Evolutionary conservation across 116 monocot species (phyloP).

Genomic region (Papilionanthe hybrid): DNA sequence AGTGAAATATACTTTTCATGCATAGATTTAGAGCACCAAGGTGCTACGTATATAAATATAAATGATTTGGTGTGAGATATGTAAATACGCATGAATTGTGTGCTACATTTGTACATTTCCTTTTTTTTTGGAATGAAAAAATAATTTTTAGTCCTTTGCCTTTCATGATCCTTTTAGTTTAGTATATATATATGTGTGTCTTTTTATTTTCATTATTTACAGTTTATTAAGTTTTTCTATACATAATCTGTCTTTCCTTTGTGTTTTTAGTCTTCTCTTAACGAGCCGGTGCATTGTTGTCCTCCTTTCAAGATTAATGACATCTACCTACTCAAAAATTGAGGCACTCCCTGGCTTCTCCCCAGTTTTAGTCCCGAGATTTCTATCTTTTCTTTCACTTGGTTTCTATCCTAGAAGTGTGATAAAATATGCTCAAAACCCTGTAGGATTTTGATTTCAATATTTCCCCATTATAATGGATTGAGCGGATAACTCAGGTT

Average conservation of each 20-base stretch:
- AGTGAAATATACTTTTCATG: no score
- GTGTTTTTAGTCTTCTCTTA: background rate
- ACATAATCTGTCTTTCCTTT: no score
- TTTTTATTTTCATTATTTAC: no score
- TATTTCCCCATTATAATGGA: constrained; percentile 43
- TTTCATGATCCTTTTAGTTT: background rate
- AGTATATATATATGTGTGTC: no score
- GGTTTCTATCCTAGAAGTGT: constrained; percentile 11
- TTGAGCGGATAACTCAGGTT: constrained; percentile 80
- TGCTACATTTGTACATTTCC: no score
- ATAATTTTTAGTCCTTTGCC: background rate
- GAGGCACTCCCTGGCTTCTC: constrained; percentile 9
- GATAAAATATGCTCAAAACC: constrained; percentile 9
- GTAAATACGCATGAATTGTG: no score
- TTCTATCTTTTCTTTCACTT: background rate
- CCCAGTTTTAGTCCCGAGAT: background rate
- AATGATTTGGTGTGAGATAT: no score
- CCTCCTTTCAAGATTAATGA: constrained; percentile 14
- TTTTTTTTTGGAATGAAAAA: no score
- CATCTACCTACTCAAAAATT: background rate
- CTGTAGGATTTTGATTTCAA: constrained; percentile 6
- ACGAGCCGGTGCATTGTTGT: background rate
- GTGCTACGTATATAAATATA: no score
- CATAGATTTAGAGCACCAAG: no score
- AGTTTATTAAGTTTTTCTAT: no score